phyloP scores from a whole-genome alignment of 2,329 filamentous ascomycete species.

The Triangularia verruculosa region DNA sequence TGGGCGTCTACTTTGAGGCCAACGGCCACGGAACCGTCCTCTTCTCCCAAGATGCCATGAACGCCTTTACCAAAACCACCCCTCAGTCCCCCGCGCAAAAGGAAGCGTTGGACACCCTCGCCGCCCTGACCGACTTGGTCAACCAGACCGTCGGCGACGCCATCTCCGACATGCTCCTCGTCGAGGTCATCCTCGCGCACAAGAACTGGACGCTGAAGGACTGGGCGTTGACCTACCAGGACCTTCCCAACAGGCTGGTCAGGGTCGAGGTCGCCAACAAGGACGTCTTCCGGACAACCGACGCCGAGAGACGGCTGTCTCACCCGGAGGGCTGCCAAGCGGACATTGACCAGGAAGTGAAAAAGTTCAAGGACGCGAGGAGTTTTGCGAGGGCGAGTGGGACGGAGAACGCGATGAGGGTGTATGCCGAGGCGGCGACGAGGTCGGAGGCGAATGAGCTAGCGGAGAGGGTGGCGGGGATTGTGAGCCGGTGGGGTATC shows the following conservation, averaged over 20 bases:
- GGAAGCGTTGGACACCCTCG: conserved; percentile 80
- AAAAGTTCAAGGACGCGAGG: conserved; percentile 85
- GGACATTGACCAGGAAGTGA: conserved; percentile 82
- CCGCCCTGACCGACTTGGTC: conserved; percentile 83
- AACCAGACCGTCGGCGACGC: conserved; percentile 98
- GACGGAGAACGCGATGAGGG: conserved; percentile 92
- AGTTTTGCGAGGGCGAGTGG: conserved; percentile 90
- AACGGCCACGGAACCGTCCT: conserved; percentile 97
- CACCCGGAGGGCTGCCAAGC: conserved; percentile 76
- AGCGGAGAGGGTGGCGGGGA: conserved; percentile 74
- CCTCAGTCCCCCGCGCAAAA: conserved; percentile 91
- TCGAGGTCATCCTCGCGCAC: conserved; percentile 93
- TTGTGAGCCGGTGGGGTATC: conserved; percentile 61
- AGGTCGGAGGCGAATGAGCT: conserved; percentile 88
- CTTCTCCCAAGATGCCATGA: conserved; percentile 81
- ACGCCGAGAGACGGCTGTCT: conserved; percentile 85
- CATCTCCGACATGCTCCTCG: conserved; percentile 90
- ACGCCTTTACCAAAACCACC: conserved; percentile 72
- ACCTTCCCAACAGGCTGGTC: conserved; percentile 92
- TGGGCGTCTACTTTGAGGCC: conserved; percentile 97
- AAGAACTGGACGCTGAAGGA: conserved; percentile 87
- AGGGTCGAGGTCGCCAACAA: conserved; percentile 87
- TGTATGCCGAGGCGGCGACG: conserved; percentile 92
- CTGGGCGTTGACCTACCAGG: conserved; percentile 89
- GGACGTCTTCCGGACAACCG: conserved; percentile 84